Base-by-base conservation (phyloP, 352 stramenopile genomes). In the Phytophthora brassicae region DNA sequence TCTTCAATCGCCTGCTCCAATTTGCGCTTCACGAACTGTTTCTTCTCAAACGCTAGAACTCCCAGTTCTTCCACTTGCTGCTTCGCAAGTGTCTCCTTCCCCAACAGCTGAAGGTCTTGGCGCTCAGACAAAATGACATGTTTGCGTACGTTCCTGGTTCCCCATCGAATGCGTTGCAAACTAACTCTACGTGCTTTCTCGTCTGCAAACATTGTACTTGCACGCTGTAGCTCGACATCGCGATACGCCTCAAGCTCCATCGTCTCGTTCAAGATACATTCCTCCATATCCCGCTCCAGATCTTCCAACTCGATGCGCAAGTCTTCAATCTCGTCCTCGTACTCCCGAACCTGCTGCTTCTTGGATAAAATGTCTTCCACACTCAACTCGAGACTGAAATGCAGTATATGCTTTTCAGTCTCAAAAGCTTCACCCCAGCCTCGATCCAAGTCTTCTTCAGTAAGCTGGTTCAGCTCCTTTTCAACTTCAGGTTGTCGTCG, bases 371-470 rank as follows among this genome's bases (percentile, higher is more conserved):
- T 88, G 28, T 94, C 81, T 42, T 94, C 83, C 31, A 90, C 72
- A 33, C 81, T 90, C n/a, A 92, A 70, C 59, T 90, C 77, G 7
- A 90, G 53, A 38, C 73, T 85, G 57, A 80, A 92, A 24, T 74
- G 76, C 17, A 93, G 47, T 2, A 92, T 60, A 33, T 90, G 78
- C 36, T 89, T 88, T 43, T 94, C 84, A 3, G 80, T 92, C 53
- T 88, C 56, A 46, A 92, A 94, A 17, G 84, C 84, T 57, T 92
- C 81, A 2, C 76, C 79, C 82, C 82, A 94, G 20, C 84, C 84
- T n/a, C 79, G 73, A 19, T 89, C 82, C 14, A 91, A 50, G 46
- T 92, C 84, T 63, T 94, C 75, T 36, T 84, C 67, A 0, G 79
- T 94, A 48, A 92, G 60, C 13, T 74, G 49, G 4, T 58, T 72